A percentile compares a stretch with the other conserved stretches of the same genome.
phyloP scores from a whole-genome alignment of 176 grass and related monocot species.

The Bothriochloa decipiens region DNA sequence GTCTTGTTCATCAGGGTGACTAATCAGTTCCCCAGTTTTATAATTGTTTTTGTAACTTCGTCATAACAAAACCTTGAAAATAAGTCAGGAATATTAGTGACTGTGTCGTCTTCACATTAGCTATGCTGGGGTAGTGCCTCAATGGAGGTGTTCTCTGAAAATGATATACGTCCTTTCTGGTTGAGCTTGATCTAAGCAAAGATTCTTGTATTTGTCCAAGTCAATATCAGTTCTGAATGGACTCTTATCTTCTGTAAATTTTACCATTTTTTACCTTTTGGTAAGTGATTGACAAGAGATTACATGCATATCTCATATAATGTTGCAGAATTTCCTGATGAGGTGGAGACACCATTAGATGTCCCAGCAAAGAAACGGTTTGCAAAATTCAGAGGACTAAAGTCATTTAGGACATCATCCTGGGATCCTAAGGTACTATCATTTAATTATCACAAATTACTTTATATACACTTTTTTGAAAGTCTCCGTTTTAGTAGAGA shows the following conservation, averaged over 20 bases:
- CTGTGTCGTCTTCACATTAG: neutral
- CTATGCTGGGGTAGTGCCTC: neutral
- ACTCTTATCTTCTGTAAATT: slow-evolving; percentile 10
- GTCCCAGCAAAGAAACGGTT: slow-evolving; percentile 86
- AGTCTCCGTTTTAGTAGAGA: slow-evolving; percentile 1
- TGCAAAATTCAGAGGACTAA: slow-evolving; percentile 93
- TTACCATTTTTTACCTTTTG: neutral
- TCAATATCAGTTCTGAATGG: neutral
- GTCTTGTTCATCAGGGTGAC: too few relatives aligned
- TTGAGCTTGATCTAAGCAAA: neutral
- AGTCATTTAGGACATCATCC: slow-evolving; percentile 90
- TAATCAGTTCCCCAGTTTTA: neutral
- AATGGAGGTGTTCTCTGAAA: neutral
- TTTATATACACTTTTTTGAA: neutral
- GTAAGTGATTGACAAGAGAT: slow-evolving; percentile 12
- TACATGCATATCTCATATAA: slow-evolving; percentile 21
- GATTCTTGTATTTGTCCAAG: neutral
- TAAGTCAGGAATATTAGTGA: neutral
- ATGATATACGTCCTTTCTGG: neutral
- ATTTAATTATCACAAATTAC: slow-evolving; percentile 26
- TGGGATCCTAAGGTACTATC: slow-evolving; percentile 89
- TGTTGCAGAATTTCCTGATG: slow-evolving; percentile 95
- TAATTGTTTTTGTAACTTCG: neutral
- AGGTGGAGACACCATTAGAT: slow-evolving; percentile 95
- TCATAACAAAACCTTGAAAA: neutral